Evolutionary conservation across 768 basidiomycete species (phyloP), one percentile per base, ranked within the genome.

Genomic region (Dentipellis fragilis): DNA sequence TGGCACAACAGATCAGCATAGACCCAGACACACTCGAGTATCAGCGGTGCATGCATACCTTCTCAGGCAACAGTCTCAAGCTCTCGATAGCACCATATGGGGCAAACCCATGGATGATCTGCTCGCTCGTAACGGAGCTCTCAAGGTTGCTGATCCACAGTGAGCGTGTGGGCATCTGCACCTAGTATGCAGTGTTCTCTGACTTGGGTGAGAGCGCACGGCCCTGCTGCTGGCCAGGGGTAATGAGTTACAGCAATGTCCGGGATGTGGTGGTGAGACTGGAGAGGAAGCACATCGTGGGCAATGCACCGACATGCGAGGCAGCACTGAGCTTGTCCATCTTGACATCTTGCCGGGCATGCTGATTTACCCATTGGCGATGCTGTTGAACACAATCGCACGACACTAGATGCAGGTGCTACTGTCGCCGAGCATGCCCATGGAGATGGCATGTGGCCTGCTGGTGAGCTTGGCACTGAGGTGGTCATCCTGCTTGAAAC

Each of bases 141-240:
- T 97, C 96, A 49, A 99, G 75, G 70, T 98, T 98, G 50, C 96
- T 96, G 66, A 99, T 96, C 95, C 96, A 99, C 29, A 99, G 75
- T 35, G 92, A 94, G 51, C 96, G 85, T 10, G 95, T 95, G 37
- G 96, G 95, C 40, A 91, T 87, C 71, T 97, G 94, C 54, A 85
- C 80, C 65, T 93, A n/a, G n/a, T n/a, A 88, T 10, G 83, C 80
- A 36, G 80, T 75, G 45, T 80, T 76, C 70, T 91, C 88, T 38
- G 84, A 77, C 69, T 91, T 93, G 21, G 90, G 90, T 11, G 90
- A 92, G 54, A 87, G 73, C n/a, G 88, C 83, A 50, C 88, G 82
- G 64, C 81, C 87, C 64, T 84, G 80, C 64, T 84, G 80, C 23
- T 78, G 76, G 48, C 76, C 56, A 23, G 86, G 85, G 10, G 88